Evolutionary conservation across 2,329 filamentous ascomycete species (phyloP), one percentile per base, ranked within the genome.

Genomic region (Fusarium humuli): DNA sequence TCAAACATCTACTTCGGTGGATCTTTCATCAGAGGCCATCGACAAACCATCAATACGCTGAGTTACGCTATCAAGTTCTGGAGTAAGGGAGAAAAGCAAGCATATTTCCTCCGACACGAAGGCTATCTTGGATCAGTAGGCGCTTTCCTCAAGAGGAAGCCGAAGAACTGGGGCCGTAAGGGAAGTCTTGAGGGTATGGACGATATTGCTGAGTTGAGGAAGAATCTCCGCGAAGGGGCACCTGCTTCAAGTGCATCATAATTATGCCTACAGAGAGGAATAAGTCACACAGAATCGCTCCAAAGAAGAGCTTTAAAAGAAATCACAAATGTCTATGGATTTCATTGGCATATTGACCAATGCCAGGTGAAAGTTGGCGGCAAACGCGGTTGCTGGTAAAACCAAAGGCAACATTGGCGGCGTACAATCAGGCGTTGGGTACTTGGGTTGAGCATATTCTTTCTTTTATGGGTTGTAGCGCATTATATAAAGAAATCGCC

Each of bases 41-140:
- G 92, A 18, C 96, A 98, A 82, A 99, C 96, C 14, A 99, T 99
- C 89, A 97, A 98, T 80, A 98, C 96, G 0, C 85, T 99, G 12
- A 94, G 92, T 58, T 99, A 97, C 77, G 96, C 95, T 77, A 98
- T 99, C 82, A 94, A 94, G 74, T 99, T 98, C 82, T 99, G 96
- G 96, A 94, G 92, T 72, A 94, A 96, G 77, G 95, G 94, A 44
- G 86, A 90, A 77, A 98, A 97, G 81, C 94, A 98, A 81, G 96
- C 96, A 1, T 98, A 97, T 79, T 99, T 99, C 79, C 79, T 99
- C 64, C 87, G 96, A 8, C 96, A 99, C 76, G 96, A 99, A 81
- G 96, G 96, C 27, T 99, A 98, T 78, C 87, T 99, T 1, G 96
- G 96, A 12, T 89, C 94, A 22, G 96, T 98, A 0, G 96, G 96